These are phyloP conservation scores for Cyclotella sp. DNA, from an alignment of 108 stramenopile genomes.

Conservation along the genomic window DNA sequence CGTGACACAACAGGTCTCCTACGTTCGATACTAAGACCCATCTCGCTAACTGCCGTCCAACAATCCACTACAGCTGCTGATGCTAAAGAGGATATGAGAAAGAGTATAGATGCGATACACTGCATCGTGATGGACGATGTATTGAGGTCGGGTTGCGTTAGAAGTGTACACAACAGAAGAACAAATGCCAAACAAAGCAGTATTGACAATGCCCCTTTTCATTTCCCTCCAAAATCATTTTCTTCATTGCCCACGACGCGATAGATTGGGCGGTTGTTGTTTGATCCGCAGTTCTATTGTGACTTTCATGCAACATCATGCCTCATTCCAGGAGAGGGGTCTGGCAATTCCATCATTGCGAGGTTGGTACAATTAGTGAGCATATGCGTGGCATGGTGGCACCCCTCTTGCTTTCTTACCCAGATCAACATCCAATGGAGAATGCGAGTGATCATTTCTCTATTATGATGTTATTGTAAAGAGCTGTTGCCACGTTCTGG, in stretches of 20 bases:
- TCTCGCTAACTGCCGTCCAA: slow-evolving; percentile 35
- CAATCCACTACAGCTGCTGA: slow-evolving; percentile 34
- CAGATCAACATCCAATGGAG: background rate
- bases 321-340: slow-evolving; percentile 43
- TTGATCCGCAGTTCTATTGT: slow-evolving; percentile 20
- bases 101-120: slow-evolving; percentile 29
- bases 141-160: background rate
- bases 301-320: slow-evolving; percentile 21
- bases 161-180: slow-evolving; percentile 7
- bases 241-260: background rate
- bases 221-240: background rate
- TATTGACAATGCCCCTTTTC: slow-evolving; percentile 20
- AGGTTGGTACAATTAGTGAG: background rate
- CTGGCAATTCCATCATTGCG: background rate
- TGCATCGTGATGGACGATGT: slow-evolving; percentile 19
- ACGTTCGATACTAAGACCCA: slow-evolving; percentile 42
- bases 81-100: slow-evolving; percentile 27
- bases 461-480: background rate
- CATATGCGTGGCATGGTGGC: background rate
- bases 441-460: background rate
- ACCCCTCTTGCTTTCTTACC: background rate
- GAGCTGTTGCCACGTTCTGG: background rate
- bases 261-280: background rate
- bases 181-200: slow-evolving; percentile 33
- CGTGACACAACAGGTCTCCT: slow-evolving; percentile 45